Evolutionary conservation across 768 basidiomycete genomes (phyloP).

Genomic region (Termitomyces sp.): DNA sequence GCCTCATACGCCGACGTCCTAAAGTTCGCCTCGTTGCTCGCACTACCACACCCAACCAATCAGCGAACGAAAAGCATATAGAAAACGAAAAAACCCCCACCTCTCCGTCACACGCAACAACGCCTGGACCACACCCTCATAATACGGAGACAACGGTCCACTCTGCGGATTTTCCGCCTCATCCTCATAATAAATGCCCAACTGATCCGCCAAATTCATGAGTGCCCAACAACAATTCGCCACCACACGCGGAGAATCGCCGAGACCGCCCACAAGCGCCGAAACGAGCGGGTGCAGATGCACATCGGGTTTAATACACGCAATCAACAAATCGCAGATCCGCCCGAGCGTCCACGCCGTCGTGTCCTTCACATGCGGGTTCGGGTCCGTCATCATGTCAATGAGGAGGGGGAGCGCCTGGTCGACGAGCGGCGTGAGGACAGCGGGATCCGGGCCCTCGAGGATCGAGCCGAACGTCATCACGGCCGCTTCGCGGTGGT

Average conservation of each 20-base stretch:
- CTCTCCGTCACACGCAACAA: conserved; percentile 86
- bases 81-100: conserved; percentile 39
- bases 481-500: conserved; percentile 92
- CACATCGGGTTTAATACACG: conserved; percentile 84
- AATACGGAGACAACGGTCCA: conserved; percentile 83
- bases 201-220: conserved; percentile 93
- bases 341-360: conserved; percentile 97
- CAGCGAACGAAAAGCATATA: neutral
- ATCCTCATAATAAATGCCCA: conserved; percentile 66
- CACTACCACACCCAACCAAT: conserved; percentile 37
- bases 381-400: conserved; percentile 89
- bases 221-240: conserved; percentile 96
- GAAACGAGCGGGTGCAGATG: conserved; percentile 83
- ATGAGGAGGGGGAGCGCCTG: conserved; percentile 94
- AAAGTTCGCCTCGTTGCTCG: conserved; percentile 87
- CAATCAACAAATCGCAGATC: conserved; percentile 87
- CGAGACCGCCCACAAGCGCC: conserved; percentile 79
- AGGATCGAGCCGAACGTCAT: conserved; percentile 99
- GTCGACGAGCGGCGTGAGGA: conserved; percentile 87
- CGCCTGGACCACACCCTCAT: conserved; percentile 81
- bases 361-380: conserved; percentile 90
- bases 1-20: conserved; percentile 96
- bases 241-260: conserved; percentile 80
- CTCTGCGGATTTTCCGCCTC: conserved; percentile 49
- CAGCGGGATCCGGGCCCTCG: conserved; percentile 88